These are phyloP conservation scores for Ascomycota sp. DNA, from an alignment of 2,329 filamentous ascomycete genomes.

Conservation along the genomic window DNA sequence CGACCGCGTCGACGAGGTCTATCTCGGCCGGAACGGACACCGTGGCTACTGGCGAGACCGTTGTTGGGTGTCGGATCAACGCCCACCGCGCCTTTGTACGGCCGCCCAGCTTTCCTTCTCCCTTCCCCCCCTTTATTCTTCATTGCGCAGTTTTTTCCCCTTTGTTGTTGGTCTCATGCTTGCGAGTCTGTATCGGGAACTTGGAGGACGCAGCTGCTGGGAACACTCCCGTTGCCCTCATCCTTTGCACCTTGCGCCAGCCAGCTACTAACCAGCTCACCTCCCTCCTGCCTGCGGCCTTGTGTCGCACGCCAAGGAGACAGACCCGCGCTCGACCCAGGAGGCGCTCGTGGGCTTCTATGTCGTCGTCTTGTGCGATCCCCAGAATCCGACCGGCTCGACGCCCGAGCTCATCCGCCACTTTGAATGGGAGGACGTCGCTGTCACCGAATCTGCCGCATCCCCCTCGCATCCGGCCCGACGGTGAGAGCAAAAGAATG, in stretches of 20 bases:
- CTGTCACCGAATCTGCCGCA: conserved; percentile 5
- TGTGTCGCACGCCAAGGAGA: too few relatives aligned
- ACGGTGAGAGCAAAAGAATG: too few relatives aligned
- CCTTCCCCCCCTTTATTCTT: background rate
- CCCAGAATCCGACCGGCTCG: conserved; percentile 8
- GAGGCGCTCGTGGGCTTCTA: conserved; percentile 10
- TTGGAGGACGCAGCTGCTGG: too few relatives aligned
- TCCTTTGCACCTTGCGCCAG: too few relatives aligned
- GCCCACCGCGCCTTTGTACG: too few relatives aligned
- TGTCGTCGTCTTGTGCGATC: conserved; percentile 12
- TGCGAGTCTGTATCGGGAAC: background rate
- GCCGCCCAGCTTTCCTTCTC: background rate
- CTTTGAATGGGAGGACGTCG: conserved; percentile 8
- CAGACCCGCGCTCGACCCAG: conserved; percentile 5
- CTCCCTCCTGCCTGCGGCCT: too few relatives aligned
- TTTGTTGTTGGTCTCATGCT: too few relatives aligned
- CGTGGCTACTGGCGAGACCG: conserved; percentile 7
- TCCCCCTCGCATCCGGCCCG: too few relatives aligned
- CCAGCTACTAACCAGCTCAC: too few relatives aligned
- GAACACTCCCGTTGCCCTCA: too few relatives aligned
- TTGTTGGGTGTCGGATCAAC: conserved; percentile 5
- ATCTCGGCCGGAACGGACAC: conserved; percentile 5
- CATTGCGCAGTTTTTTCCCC: background rate
- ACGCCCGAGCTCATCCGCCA: conserved; percentile 5
- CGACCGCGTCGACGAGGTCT: conserved; percentile 5